Evolutionary conservation across 495 filamentous ascomycete genomes (phyloP).

Genomic region (Aspergillus cavernicola): DNA sequence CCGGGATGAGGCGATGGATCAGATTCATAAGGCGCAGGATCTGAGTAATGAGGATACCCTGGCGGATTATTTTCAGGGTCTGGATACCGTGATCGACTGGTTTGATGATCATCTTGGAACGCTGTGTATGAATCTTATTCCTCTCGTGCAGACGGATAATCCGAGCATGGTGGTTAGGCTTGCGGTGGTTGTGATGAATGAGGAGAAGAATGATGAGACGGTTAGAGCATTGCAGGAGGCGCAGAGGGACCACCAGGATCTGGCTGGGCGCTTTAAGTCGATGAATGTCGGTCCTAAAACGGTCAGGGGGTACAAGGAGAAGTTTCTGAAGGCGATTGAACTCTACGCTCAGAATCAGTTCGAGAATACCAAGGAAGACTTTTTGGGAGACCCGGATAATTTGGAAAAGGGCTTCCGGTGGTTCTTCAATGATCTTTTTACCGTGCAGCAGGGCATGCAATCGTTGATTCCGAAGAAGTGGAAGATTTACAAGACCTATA

Average conservation of each 20-base stretch:
- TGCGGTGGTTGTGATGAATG: constrained; percentile 87
- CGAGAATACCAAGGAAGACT: constrained; percentile 65
- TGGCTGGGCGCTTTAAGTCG: constrained; percentile 88
- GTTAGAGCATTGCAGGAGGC: constrained; percentile 90
- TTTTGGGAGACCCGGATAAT: constrained; percentile 75
- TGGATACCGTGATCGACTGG: constrained; percentile 84
- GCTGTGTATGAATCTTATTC: constrained; percentile 85
- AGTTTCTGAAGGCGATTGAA: constrained; percentile 79
- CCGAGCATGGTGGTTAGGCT: constrained; percentile 84
- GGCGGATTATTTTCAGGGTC: constrained; percentile 79
- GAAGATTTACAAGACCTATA: constrained; percentile 91
- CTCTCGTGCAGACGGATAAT: constrained; percentile 77
- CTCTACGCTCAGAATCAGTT: constrained; percentile 70
- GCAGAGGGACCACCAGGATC: constrained; percentile 88
- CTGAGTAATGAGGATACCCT: constrained; percentile 71
- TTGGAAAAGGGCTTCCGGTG: constrained; percentile 84
- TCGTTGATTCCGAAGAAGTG: constrained; percentile 92
- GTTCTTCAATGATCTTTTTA: constrained; percentile 96
- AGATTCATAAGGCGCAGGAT: constrained; percentile 74
- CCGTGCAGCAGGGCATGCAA: constrained; percentile 85
- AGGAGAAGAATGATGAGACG: constrained; percentile 92
- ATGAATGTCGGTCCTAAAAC: constrained; percentile 89
- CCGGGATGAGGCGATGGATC: constrained; percentile 91
- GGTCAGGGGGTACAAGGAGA: constrained; percentile 94
- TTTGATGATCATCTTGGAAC: constrained; percentile 94